Base-by-base conservation (phyloP, 2,329 filamentous ascomycete species). In the Aspergillus bombycis region DNA sequence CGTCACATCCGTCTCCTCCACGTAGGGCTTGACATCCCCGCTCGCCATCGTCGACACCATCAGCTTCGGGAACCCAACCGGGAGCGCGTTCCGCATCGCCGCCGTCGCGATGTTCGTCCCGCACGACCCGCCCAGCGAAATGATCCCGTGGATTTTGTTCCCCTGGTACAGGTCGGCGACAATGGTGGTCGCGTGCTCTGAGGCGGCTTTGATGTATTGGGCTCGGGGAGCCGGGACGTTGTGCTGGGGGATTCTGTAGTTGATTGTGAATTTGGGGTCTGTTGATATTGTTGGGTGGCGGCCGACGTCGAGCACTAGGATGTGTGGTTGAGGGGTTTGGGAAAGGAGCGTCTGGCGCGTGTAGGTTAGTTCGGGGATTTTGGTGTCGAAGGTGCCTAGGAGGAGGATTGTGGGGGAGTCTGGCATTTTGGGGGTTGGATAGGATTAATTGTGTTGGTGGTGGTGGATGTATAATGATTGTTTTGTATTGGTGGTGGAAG, bases 11-110 rank as follows among this genome's bases (percentile, higher is more conserved):
- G 85, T 86, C 73, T 91, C 89, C 46, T 85, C 88, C 1, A 92
- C 80, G n/a, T 90, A 85, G 0, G 85, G 84, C 0, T 83, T 83
- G 1, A 87, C 87, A 65, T 92, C 86, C 3, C 89, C 88, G 36
- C 86, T 89, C 0, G 89, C 89, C 68, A 91, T 85, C 0, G 90
- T 92, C 26, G 86, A 89, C 2, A 91, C 86, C 58, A 92, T 88
- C 52, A 92, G 68, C 70, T 92, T 92, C 0, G 90, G 89, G 57
- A 92, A 84, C 0, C 88, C 88, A 14, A 91, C 80, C 0, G 89
- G 89, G 0, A 89, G 72, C 0, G 81, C 83, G 2, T 83, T 77
- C 16, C 86, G 81, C 88, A 92, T 91, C 0, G 87, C 82, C 0
- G 83, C 78, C 0, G 88, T 82, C 0, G 84, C 84, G 12, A 91